A percentile compares a stretch with the other conserved stretches of the same genome.
Conservation (phyloP, 257 asterid genomes). For the Solanum etuberosum region DNA sequence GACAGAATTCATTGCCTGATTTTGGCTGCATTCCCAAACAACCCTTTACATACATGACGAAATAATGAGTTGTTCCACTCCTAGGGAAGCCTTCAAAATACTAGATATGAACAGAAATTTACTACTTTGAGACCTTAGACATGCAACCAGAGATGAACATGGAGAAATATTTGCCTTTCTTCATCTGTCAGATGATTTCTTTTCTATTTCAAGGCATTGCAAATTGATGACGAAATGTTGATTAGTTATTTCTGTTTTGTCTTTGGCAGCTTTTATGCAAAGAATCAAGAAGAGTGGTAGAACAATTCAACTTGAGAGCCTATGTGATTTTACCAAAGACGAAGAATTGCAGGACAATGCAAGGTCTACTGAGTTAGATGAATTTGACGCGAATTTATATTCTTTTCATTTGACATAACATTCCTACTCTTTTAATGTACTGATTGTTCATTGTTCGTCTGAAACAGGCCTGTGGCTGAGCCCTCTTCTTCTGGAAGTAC, state of each 20-base stretch:
- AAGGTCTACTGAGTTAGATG: not conserved
- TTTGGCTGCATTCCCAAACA: not conserved
- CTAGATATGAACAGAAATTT: not conserved
- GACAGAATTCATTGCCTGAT: not conserved
- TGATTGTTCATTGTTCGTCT: not conserved
- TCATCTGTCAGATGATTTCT: not conserved
- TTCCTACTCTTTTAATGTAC: not conserved
- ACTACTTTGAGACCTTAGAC: not conserved
- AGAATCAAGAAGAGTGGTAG: slow-evolving; percentile 70
- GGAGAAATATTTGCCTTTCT: not conserved
- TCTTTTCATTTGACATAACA: not conserved
- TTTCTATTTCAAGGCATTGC: not conserved
- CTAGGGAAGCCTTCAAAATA: not conserved
- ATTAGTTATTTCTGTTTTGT: not conserved
- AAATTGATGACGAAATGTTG: not conserved
- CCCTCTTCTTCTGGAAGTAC: not conserved
- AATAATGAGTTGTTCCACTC: not conserved
- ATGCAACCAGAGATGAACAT: not conserved
- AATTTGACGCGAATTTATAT: not conserved
- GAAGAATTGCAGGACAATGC: slow-evolving; percentile 19
- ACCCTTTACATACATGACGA: not conserved
- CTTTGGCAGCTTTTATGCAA: slow-evolving; percentile 64
- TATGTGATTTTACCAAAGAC: slow-evolving; percentile 56
- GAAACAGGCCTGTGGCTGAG: slow-evolving; percentile 13
- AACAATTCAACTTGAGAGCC: slow-evolving; percentile 37